Percentiles rank a stretch among this genome's conserved stretches.
phyloP scores from a whole-genome alignment of 768 basidiomycete species.

The Boletus rex-veris region DNA sequence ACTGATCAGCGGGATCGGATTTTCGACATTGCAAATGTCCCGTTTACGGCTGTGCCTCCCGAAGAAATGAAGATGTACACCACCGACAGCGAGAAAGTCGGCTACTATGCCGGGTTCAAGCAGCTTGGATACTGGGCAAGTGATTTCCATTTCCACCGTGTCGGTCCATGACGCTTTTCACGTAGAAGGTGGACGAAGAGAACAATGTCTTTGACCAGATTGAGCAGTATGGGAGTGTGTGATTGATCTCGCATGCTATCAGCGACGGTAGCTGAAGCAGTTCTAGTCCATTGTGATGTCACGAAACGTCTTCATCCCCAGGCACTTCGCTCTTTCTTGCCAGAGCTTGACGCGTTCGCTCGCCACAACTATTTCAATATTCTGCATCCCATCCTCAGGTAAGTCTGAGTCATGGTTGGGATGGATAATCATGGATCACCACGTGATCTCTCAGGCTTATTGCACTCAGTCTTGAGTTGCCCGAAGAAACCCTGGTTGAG shows the following conservation, averaged over 20 bases:
- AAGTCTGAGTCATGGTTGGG: not conserved
- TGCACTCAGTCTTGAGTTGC: slow-evolving; percentile 49
- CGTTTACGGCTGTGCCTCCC: not conserved
- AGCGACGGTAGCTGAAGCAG: not conserved
- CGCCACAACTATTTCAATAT: slow-evolving; percentile 50
- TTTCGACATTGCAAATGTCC: not conserved
- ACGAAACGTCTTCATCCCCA: slow-evolving; percentile 45
- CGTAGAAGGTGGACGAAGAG: slow-evolving; percentile 49
- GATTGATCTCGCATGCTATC: not conserved
- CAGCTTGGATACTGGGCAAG: slow-evolving; percentile 27
- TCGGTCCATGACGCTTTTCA: not conserved
- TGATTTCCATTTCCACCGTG: not conserved
- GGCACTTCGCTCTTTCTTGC: slow-evolving; percentile 45
- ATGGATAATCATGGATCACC: not conserved
- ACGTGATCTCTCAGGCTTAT: slow-evolving; percentile 36
- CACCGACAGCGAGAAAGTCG: not conserved
- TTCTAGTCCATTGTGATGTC: slow-evolving; percentile 46
- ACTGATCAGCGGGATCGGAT: not conserved
- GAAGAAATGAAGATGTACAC: not conserved
- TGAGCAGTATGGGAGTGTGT: slow-evolving; percentile 58
- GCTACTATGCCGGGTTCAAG: not conserved
- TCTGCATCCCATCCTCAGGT: slow-evolving; percentile 47
- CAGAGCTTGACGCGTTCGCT: slow-evolving; percentile 49
- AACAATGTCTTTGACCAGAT: slow-evolving; percentile 57
- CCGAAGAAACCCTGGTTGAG: slow-evolving; percentile 49